phyloP scores from a whole-genome alignment of 441 rosid species.

The Adansonia madagascariensis region DNA sequence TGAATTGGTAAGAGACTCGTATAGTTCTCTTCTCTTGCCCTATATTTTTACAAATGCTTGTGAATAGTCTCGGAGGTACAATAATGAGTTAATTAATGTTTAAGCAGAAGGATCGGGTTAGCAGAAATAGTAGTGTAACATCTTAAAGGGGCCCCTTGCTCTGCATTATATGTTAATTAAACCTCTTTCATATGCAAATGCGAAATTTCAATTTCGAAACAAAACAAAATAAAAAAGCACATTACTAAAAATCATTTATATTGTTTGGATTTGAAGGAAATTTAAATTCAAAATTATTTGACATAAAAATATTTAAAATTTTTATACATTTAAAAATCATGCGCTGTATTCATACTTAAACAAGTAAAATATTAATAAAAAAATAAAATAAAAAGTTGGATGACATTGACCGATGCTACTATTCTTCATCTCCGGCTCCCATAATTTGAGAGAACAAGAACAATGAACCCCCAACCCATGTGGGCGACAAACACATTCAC shows the following conservation, averaged over 20 bases:
- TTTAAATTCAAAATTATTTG: too few relatives aligned
- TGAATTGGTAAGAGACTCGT: background rate
- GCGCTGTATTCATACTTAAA: too few relatives aligned
- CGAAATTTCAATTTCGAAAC: background rate
- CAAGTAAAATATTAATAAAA: too few relatives aligned
- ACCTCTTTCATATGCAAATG: slow-evolving; percentile 19
- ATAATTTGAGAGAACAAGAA: background rate
- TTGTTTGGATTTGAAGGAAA: too few relatives aligned
- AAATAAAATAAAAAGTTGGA: too few relatives aligned
- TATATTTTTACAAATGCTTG: background rate
- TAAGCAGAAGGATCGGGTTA: background rate
- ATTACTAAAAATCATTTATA: too few relatives aligned
- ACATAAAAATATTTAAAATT: too few relatives aligned
- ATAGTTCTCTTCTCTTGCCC: too few relatives aligned
- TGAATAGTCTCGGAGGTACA: background rate
- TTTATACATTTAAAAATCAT: too few relatives aligned
- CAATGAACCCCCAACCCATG: slow-evolving; percentile 24
- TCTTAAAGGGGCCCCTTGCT: background rate
- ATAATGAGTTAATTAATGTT: background rate
- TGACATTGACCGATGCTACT: too few relatives aligned
- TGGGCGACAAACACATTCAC: slow-evolving; percentile 25
- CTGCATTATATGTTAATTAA: background rate
- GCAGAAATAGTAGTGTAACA: background rate
- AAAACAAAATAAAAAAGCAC: background rate
- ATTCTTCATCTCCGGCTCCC: background rate